Base-by-base conservation (phyloP, 2,329 filamentous ascomycete genomes). In the Diaporthe vexans region DNA sequence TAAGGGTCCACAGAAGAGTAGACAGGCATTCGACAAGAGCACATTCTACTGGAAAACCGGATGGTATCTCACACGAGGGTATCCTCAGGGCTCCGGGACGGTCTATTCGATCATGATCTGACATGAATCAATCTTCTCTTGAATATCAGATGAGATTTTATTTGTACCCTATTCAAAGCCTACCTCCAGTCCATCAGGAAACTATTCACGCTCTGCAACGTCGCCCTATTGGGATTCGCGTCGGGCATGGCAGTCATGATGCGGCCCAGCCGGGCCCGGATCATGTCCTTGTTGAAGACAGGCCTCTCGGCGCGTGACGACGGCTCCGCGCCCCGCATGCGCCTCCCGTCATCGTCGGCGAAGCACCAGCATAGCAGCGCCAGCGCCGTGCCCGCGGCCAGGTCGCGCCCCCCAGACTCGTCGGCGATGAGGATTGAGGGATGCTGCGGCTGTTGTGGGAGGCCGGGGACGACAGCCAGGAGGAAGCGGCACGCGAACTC, bases 201-300 rank as follows among this genome's bases (percentile, higher is more conserved):
- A 72, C 94, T 94, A 83, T 98, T 98, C 7, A 98, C 93, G 78
- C 94, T 96, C 83, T 98, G 95, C 51, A 98, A 85, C 0, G 95
- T 98, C 29, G 94, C 89, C 48, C 97, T 88, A 76, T 92, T 95
- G 0, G 96, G 95, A 80, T 97, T 97, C 3, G 93, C 93, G 77
- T 93, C 91, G 0, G 95, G 93, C 80, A 93, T 92, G 0, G 90
- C 91, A 7, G 92, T 93, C 82, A 96, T 94, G 78, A 98, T 94
- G 86, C 92, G 93, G n/a, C 93, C 93, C 43, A 98, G 86, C 70
- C 92, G 89, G 78, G 91, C 90, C 78, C 94, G 93, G 80, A 98
- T 95, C 67, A 93, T 87, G 11, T 88, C 86, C 83, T 99, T 98
- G 81, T 91, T 92, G 63, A 96, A 85, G 10, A 77, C 78, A 79